Conservation (phyloP, 257 asterid species). For the Solanum lycopersicoides region DNA sequence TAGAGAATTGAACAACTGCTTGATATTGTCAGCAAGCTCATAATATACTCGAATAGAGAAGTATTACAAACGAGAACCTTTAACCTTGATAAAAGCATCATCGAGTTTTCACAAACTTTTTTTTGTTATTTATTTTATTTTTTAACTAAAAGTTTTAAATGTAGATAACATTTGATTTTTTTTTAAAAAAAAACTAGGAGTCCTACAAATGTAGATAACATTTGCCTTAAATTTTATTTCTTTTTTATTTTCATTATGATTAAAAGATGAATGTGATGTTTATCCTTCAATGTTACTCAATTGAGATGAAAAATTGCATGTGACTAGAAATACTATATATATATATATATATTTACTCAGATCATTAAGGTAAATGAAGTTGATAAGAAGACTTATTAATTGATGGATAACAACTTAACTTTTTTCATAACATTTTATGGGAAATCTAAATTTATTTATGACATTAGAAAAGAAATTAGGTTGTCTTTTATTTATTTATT, state of each 20-base stretch:
- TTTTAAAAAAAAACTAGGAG: too few relatives aligned
- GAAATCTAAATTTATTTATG: background rate
- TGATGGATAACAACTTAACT: background rate
- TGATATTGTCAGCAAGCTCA: constrained; percentile 18
- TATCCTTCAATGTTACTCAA: background rate
- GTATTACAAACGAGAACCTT: background rate
- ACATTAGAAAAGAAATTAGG: background rate
- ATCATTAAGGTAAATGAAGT: background rate
- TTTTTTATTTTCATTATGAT: background rate
- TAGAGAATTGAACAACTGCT: constrained; percentile 2
- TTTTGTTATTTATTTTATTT: background rate
- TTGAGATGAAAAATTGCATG: background rate
- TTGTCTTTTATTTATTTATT: too few relatives aligned
- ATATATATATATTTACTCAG: background rate
- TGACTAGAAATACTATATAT: background rate
- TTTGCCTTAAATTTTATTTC: background rate
- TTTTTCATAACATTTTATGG: background rate
- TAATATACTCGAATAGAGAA: background rate
- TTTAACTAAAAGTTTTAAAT: background rate
- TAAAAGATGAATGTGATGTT: background rate
- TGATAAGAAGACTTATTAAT: background rate
- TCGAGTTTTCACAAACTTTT: background rate
- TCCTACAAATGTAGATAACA: too few relatives aligned
- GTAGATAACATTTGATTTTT: background rate
- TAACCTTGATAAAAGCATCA: background rate